Base-by-base conservation (phyloP, 345 rosid species). In the Arabis alpina region DNA sequence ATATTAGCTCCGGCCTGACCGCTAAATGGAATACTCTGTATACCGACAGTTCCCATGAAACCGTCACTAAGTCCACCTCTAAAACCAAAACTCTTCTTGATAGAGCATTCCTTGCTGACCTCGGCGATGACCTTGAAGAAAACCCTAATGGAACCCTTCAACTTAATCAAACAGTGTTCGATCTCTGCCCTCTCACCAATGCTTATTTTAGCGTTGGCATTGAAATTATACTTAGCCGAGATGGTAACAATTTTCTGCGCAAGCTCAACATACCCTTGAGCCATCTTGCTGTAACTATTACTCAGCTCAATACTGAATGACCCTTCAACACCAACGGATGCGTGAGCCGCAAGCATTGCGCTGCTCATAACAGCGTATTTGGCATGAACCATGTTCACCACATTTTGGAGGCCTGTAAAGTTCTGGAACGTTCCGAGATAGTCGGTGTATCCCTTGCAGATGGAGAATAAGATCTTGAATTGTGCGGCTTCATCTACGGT, bases 151-250 rank as follows among this genome's bases (percentile, higher is more conserved):
- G 49, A 25, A 51, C n/a, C 16, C 62, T 67, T 53, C 68, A 67
- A 53, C 56, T 43, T 52, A 12, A 12, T 15, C 56, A 66, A 3
- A 53, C 48, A 52, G 3, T 16, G 44, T 0, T 60, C 62, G 1
- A 66, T 27, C 63, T 44, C 44, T 13, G 6, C 10, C 16, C 12
- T 43, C 0, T 74, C 73, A 24, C 10, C 28, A 2, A 3, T 2
- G 68, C 68, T 52, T 14, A 74, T 52, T 43, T 67, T 11, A 44
- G 78, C 73, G 3, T 60, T 28, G 13, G n/a, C 68, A 4, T 23
- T 7, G 14, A 69, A 75, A 13, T 68, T 48, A 30, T 62, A 54
- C 60, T 54, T 48, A 0, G 48, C 40, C 4, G 74, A 53, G 45
- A 75, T 45, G 11, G 5, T 4, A 40, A 15, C 50, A 32, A 69